phyloP scores from a whole-genome alignment of 169 alveolate species.

The Cytauxzoon felis region DNA sequence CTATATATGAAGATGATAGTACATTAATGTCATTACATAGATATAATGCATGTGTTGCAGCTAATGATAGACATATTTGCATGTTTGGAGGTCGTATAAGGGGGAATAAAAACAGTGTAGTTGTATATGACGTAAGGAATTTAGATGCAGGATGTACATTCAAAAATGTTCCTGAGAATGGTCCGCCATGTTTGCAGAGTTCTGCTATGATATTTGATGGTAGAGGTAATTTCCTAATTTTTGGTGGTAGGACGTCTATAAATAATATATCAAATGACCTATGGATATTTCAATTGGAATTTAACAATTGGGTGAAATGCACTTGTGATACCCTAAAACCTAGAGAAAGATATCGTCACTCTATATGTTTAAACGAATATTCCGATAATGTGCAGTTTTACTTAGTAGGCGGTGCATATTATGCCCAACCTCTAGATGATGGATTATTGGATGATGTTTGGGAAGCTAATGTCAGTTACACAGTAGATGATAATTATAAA shows the following conservation, averaged over 20 bases:
- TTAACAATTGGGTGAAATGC: constrained; percentile 9
- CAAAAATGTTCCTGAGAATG: background rate
- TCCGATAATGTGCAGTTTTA: background rate
- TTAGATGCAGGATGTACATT: constrained; percentile 5
- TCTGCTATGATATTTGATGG: constrained; percentile 10
- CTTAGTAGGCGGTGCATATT: constrained; percentile 13
- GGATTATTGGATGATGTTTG: constrained; percentile 5
- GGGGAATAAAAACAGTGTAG: background rate
- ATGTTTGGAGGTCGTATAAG: constrained; percentile 23
- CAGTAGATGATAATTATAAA: background rate
- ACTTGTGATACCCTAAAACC: background rate
- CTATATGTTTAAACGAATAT: constrained; percentile 1
- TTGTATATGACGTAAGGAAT: constrained; percentile 7
- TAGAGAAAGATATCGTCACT: constrained; percentile 4
- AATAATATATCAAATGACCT: constrained; percentile 5
- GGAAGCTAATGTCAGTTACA: no score
- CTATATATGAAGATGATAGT: background rate
- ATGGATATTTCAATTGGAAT: background rate
- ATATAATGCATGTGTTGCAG: background rate
- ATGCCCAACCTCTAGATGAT: constrained; percentile 1
- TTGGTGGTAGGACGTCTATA: constrained; percentile 9
- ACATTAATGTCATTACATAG: background rate
- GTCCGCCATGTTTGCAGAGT: background rate
- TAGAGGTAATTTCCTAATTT: background rate
- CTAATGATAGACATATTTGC: background rate